Evolutionary conservation across 495 filamentous ascomycete species (phyloP).

Genomic region (Hyphodiscus hymeniophilus): DNA sequence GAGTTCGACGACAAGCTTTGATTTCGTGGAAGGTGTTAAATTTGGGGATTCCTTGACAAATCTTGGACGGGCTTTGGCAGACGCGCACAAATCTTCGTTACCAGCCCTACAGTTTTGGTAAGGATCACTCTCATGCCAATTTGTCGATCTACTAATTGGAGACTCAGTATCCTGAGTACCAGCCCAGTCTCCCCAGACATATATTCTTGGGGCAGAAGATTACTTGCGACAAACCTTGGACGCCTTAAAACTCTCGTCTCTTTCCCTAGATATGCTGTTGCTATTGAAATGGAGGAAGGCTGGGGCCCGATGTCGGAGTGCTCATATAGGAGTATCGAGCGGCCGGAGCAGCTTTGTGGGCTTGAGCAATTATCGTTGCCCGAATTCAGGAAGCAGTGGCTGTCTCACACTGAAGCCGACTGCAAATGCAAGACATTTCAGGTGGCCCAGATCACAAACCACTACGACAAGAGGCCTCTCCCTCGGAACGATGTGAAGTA

Average conservation of each 20-base stretch:
- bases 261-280: constrained; percentile 1
- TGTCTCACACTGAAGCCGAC: neutral
- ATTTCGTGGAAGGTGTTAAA: neutral
- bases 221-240: neutral
- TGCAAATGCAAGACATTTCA: constrained; percentile 1
- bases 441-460: neutral
- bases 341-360: neutral
- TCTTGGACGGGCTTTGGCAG: neutral
- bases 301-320: constrained; percentile 3
- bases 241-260: neutral
- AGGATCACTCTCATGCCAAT: neutral
- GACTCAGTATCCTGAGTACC: constrained; percentile 3
- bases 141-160: neutral
- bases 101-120: constrained; percentile 1
- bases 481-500: neutral
- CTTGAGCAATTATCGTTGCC: constrained; percentile 5
- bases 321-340: constrained; percentile 3
- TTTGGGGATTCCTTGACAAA: neutral
- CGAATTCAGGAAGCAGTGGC: constrained; percentile 1
- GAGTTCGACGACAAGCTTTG: neutral
- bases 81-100: neutral
- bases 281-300: constrained; percentile 3
- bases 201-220: neutral
- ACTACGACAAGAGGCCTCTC: neutral
- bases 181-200: neutral